A percentile compares a stretch with the other conserved stretches of the same genome.
These are phyloP conservation scores for Linnemannia elongata DNA, from an alignment of 192 early-diverging fungal genomes.

Conservation along the genomic window DNA sequence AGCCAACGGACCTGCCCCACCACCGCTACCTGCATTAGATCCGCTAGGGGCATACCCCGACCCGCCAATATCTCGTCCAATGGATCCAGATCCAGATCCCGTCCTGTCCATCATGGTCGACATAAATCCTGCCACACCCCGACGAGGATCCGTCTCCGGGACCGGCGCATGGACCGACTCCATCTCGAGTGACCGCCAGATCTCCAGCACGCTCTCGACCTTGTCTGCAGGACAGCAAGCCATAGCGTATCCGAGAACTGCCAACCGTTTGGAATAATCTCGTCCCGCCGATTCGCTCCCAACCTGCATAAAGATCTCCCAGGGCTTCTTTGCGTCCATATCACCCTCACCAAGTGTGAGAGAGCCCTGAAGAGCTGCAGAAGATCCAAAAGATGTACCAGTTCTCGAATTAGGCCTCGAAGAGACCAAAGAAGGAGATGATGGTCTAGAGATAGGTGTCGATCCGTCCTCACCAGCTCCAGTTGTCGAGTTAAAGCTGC, in stretches of 20 bases:
- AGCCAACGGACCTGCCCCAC: constrained; percentile 32
- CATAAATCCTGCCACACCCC: constrained; percentile 47
- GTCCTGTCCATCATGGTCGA: constrained; percentile 47
- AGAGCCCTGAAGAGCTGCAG: not conserved
- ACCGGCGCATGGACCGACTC: constrained; percentile 45
- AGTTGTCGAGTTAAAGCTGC: constrained; percentile 3
- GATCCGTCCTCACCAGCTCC: not conserved
- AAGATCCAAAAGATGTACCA: constrained; percentile 5
- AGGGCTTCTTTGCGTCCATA: constrained; percentile 60
- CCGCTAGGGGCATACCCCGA: constrained; percentile 20
- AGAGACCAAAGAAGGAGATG: constrained; percentile 11
- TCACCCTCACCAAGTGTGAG: constrained; percentile 31
- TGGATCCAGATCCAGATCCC: constrained; percentile 13
- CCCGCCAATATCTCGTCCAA: not conserved
- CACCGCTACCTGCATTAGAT: not conserved
- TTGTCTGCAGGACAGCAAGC: constrained; percentile 65
- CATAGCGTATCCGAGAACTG: constrained; percentile 68
- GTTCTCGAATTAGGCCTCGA: constrained; percentile 25
- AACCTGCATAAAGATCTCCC: constrained; percentile 57
- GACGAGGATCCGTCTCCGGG: constrained; percentile 39
- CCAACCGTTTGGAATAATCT: constrained; percentile 58
- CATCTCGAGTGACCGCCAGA: constrained; percentile 52
- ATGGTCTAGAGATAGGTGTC: constrained; percentile 5
- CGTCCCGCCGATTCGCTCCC: constrained; percentile 44
- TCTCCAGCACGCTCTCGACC: constrained; percentile 39